Base-by-base conservation (phyloP, 2,329 filamentous ascomycete genomes). In the Coleophoma crateriformis region DNA sequence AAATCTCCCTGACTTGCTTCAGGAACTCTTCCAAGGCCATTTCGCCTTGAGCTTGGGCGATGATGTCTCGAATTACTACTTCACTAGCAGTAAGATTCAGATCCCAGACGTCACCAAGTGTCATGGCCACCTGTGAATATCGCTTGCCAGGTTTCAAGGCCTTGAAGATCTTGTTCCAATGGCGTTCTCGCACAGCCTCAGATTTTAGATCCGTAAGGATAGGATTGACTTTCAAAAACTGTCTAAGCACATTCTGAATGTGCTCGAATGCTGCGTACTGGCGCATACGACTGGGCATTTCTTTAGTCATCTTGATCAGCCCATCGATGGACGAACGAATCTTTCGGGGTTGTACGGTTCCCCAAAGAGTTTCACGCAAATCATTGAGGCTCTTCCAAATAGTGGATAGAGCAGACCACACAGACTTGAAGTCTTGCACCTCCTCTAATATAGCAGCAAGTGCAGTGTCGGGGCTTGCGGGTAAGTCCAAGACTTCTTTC, bases 201-300 rank as follows among this genome's bases (percentile, higher is more conserved):
- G 92, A 96, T 65, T 96, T 96, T 68, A 99, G 78, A 56, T 99
- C 94, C 4, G 84, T 81, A 3, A 99, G 77, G 33, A 96, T 77
- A 11, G 85, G 77, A 64, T 97, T 99, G 59, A 95, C 90, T 67
- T 96, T 97, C 55, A 96, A 78, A 45, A 95, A 79, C 54, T 91
- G 85, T 41, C 90, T 87, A 38, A 99, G 80, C 32, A 95, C 88
- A 55, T 83, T 90, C 66, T 99, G 95, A 37, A 99, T 90, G 64
- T 99, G 92, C 68, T 99, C 95, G 65, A 99, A 99, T n/a, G 95
- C 95, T 59, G 95, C 92, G 68, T 99, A 99, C 64, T 99, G 95
- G 53, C 95, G 85, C 92, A 99, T 97, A 52, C 94, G 85, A 69
- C 90, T 96, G 0, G 95, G 94, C 94, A 99, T 97, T 55, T 97